Percentiles rank a stretch among this genome's conserved stretches.
These are phyloP conservation scores for Pichia cabralensis DNA, from an alignment of 805 yeast species.

Conservation along the genomic window DNA sequence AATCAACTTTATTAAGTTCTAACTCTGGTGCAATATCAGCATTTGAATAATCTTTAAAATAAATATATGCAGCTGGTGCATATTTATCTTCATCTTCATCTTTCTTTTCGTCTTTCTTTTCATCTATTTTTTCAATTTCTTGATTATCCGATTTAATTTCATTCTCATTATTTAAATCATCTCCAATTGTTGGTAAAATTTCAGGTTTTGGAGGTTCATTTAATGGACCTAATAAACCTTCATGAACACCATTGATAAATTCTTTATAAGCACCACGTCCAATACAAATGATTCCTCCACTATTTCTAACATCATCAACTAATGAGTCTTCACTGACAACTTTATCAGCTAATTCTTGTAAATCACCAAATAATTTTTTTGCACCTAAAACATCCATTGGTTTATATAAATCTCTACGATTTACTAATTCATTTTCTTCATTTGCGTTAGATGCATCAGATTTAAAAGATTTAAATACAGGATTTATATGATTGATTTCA, in stretches of 20 bases:
- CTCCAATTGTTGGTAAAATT: conserved; percentile 26
- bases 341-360: conserved; percentile 9
- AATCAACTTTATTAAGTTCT: conserved; percentile 17
- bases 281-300: conserved; percentile 84
- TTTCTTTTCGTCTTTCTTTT: conserved; percentile 21
- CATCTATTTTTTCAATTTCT: conserved; percentile 19
- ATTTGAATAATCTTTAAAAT: conserved; percentile 43
- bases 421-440: conserved; percentile 12
- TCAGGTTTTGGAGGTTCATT: conserved; percentile 30
- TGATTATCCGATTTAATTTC: too few species aligned
- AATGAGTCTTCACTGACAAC: conserved; percentile 36
- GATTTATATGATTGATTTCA: conserved; percentile 3
- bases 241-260: conserved; percentile 82
- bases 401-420: conserved; percentile 29
- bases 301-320: conserved; percentile 31
- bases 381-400: conserved; percentile 49
- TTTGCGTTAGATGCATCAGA: conserved; percentile 3
- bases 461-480: conserved; percentile 6
- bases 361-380: conserved; percentile 22
- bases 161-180: conserved; percentile 12
- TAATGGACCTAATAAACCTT: conserved; percentile 89
- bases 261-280: conserved; percentile 97
- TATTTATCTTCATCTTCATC: conserved; percentile 25
- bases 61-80: conserved; percentile 47
- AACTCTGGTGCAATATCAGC: conserved; percentile 55